These are phyloP conservation scores for Aspergillus sojae DNA, from an alignment of 2,329 filamentous ascomycete species.

Conservation along the genomic window DNA sequence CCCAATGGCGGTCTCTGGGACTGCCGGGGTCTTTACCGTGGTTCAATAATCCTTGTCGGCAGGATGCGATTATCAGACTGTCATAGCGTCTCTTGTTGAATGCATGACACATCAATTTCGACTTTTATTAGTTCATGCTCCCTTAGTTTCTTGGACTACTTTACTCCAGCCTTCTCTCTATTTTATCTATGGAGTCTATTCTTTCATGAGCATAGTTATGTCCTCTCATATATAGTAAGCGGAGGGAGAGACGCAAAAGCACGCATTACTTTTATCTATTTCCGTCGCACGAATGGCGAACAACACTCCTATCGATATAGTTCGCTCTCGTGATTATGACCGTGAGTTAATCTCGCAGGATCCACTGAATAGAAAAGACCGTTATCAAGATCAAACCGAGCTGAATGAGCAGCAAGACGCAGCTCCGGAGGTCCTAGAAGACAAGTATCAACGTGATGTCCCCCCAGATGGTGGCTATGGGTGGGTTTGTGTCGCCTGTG, in stretches of 20 bases:
- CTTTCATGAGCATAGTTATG: not conserved
- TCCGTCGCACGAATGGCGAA: slow-evolving; percentile 31
- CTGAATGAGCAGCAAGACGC: slow-evolving; percentile 13
- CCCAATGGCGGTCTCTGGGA: slow-evolving; percentile 14
- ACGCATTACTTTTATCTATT: not conserved
- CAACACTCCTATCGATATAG: slow-evolving; percentile 35
- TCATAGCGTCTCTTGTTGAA: not conserved
- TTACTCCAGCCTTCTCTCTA: not conserved
- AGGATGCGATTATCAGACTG: slow-evolving; percentile 1
- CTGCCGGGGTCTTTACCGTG: slow-evolving; percentile 16
- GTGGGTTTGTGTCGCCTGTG: slow-evolving; percentile 61
- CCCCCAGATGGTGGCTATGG: slow-evolving; percentile 62
- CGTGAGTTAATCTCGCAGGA: not conserved
- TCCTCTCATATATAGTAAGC: not conserved
- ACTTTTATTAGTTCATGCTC: not conserved
- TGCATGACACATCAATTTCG: slow-evolving; percentile 16
- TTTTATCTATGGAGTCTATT: not conserved
- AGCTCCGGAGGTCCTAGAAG: slow-evolving; percentile 25
- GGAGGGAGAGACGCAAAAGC: not conserved
- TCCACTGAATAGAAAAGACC: not conserved
- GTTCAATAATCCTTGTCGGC: slow-evolving; percentile 12
- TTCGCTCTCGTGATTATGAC: slow-evolving; percentile 25
- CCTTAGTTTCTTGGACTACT: not conserved
- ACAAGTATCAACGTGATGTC: slow-evolving; percentile 36
- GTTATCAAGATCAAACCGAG: slow-evolving; percentile 1